Evolutionary conservation across 202 grass and related monocot genomes (phyloP).

Genomic region (Alloteropsis angusta): DNA sequence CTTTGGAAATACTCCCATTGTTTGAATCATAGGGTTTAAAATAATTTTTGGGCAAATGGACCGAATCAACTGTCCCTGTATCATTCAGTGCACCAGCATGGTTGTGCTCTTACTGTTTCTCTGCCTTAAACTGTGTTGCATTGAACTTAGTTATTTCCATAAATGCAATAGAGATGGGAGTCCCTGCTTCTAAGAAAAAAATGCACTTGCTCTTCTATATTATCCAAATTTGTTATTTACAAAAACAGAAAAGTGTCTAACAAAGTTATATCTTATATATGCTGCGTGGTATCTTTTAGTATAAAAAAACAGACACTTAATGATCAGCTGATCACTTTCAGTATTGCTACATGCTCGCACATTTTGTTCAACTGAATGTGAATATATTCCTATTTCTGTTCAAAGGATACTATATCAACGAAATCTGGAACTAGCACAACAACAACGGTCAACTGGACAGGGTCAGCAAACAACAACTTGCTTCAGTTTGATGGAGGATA

Average conservation of each 20-base stretch:
- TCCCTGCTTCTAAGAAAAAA: no score
- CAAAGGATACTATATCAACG: conserved; percentile 54
- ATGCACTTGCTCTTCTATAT: background rate
- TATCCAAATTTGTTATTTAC: background rate
- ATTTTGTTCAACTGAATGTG: background rate
- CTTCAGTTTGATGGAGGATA: conserved; percentile 82
- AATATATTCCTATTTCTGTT: conserved; percentile 21
- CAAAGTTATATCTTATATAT: background rate
- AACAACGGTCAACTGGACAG: conserved; percentile 73
- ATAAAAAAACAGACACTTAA: background rate
- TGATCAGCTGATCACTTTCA: background rate
- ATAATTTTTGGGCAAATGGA: background rate
- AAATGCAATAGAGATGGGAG: no score
- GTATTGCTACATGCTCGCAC: background rate
- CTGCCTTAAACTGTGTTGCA: no score
- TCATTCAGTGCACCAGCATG: background rate
- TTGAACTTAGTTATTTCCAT: no score
- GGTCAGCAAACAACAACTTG: conserved; percentile 47
- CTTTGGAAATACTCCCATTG: background rate
- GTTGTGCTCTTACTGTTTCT: background rate
- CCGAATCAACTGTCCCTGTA: background rate
- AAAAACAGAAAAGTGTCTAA: background rate
- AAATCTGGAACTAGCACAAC: conserved; percentile 37
- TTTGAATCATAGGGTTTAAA: background rate
- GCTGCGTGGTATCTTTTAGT: background rate